Evolutionary conservation across 139 green algal genomes (phyloP), one percentile per base, ranked within the genome.

Genomic region (Chlamydomonas asymmetrica): DNA sequence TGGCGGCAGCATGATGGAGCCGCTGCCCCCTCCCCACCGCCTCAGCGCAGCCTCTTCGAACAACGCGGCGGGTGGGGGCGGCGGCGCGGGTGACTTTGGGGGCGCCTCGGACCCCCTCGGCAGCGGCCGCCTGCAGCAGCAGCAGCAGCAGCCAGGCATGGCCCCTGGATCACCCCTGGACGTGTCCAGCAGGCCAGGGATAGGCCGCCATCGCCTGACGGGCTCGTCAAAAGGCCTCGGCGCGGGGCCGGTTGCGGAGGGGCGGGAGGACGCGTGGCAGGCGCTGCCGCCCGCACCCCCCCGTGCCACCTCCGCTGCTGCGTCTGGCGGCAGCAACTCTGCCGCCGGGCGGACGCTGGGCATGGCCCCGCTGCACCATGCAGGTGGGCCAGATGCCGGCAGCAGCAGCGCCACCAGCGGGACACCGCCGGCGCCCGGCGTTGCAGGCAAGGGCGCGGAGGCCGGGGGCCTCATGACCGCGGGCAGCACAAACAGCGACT

Each of bases 131-230:
- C 61, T 22, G 32, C 45, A n/a, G 10, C 63, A 56, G 38, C 29
- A 70, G 57, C 64, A 71, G 54, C 52, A 64, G 61, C 45, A 79
- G 37, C 59, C 49, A 71, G 18, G 8, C 34, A 50, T 40, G 22
- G 34, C 9, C 23, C 25, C 13, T 16, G 69, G 25, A 34, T 23
- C 22, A n/a, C n/a, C n/a, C n/a, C n/a, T n/a, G n/a, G n/a, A n/a
- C n/a, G n/a, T n/a, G n/a, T n/a, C n/a, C n/a, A n/a, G n/a, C n/a
- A n/a, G n/a, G n/a, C n/a, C n/a, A n/a, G n/a, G n/a, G n/a, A n/a
- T n/a, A n/a, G n/a, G n/a, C n/a, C n/a, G n/a, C n/a, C n/a, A n/a
- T n/a, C n/a, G n/a, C n/a, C n/a, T n/a, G n/a, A n/a, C n/a, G n/a
- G n/a, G n/a, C n/a, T n/a, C n/a, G n/a, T n/a, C n/a, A n/a, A n/a